Evolutionary conservation across 345 rosid species (phyloP).

Genomic region (Eucalyptus leucophloia): DNA sequence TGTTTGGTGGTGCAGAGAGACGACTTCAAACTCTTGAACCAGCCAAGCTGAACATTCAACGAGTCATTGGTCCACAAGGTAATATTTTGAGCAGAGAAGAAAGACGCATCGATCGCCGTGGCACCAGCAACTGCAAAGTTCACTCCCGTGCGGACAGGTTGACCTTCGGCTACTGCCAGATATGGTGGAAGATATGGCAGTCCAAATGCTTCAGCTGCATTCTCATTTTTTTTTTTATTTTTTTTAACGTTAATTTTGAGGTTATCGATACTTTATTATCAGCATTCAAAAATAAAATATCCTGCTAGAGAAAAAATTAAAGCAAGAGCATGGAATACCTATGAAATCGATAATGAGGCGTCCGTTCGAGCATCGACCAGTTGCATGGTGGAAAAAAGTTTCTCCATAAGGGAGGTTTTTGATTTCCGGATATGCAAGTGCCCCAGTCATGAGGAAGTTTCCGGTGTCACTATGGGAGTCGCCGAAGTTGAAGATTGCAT

Average conservation of each 20-base stretch:
- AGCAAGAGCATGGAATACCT: conserved; percentile 10
- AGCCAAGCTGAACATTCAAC: conserved; percentile 27
- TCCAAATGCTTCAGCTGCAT: neutral
- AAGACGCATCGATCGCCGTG: conserved; percentile 23
- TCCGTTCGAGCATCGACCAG: conserved; percentile 6
- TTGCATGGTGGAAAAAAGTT: conserved; percentile 40
- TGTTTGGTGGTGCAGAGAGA: conserved; percentile 23
- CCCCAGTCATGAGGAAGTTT: neutral
- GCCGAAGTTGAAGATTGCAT: neutral
- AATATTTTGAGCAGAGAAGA: conserved; percentile 14
- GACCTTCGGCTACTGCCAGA: neutral
- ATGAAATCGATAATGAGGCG: neutral
- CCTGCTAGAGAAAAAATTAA: neutral
- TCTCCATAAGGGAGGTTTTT: conserved; percentile 36
- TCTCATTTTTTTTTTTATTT: no score
- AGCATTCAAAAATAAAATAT: neutral
- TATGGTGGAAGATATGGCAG: neutral
- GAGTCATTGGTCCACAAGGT: conserved; percentile 32
- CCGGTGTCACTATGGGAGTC: neutral
- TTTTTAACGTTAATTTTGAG: conserved; percentile 5
- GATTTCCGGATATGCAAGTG: neutral
- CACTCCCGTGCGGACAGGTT: conserved; percentile 4
- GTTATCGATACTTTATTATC: conserved; percentile 31
- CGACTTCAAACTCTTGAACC: conserved; percentile 45
- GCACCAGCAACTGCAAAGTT: conserved; percentile 65